A percentile compares a stretch with the other conserved stretches of the same genome.
phyloP scores from a whole-genome alignment of 148 eudicot genomes.

The Chenopodium berlandieri region DNA sequence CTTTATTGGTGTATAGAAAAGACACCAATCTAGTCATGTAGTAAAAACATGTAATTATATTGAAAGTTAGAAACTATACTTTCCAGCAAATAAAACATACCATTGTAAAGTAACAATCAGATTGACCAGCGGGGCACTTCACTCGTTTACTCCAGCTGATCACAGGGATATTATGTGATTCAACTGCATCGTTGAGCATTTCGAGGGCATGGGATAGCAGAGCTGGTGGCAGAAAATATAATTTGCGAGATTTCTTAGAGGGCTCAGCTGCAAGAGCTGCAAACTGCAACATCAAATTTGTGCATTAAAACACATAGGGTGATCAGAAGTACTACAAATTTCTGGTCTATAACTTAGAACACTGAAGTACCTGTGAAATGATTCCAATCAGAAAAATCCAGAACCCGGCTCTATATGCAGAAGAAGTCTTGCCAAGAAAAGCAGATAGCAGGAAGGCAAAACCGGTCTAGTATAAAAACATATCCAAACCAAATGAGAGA shows the following conservation, averaged over 20 bases:
- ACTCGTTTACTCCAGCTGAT: constrained; percentile 58
- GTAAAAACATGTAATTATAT: too few relatives aligned
- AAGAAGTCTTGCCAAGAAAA: constrained; percentile 59
- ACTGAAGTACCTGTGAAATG: constrained; percentile 50
- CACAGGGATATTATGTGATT: constrained; percentile 26
- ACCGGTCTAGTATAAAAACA: constrained; percentile 43
- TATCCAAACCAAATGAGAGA: constrained; percentile 10
- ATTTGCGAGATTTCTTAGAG: constrained; percentile 29
- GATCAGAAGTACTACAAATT: neutral
- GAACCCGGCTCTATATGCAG: constrained; percentile 61
- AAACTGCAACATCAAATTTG: constrained; percentile 38
- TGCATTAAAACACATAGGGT: neutral
- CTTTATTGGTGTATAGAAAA: too few relatives aligned
- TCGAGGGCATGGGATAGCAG: constrained; percentile 55
- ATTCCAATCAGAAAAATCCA: constrained; percentile 57
- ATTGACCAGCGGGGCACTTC: constrained; percentile 52
- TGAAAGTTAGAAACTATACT: neutral
- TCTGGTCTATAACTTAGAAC: neutral
- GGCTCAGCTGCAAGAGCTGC: constrained; percentile 51
- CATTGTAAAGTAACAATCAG: constrained; percentile 49
- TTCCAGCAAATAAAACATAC: constrained; percentile 35
- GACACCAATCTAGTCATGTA: neutral
- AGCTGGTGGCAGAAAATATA: constrained; percentile 70
- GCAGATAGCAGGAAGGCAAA: constrained; percentile 69
- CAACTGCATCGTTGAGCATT: constrained; percentile 51